Evolutionary conservation across 768 basidiomycete genomes (phyloP).

Genomic region (Leccinellum albellum): DNA sequence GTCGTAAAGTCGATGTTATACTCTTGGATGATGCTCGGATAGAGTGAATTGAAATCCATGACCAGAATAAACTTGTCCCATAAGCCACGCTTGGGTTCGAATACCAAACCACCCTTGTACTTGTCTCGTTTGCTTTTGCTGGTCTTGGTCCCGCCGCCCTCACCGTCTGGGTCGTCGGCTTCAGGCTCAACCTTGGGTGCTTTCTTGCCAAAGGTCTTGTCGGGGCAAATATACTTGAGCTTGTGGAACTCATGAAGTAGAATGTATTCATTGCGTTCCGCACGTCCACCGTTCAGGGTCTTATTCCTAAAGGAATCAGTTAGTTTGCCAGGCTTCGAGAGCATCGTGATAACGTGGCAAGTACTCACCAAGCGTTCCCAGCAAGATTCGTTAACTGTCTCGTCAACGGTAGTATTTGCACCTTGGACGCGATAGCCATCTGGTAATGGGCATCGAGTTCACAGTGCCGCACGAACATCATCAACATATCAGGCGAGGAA

Average conservation of each 20-base stretch:
- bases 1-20: constrained; percentile 99
- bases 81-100: constrained; percentile 91
- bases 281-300: constrained; percentile 94
- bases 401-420: constrained; percentile 90
- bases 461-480: constrained; percentile 90
- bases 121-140: constrained; percentile 81
- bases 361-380: constrained; percentile 87
- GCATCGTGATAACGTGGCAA: background rate
- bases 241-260: constrained; percentile 96
- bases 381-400: constrained; percentile 93
- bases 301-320: constrained; percentile 67
- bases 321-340: background rate
- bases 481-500: constrained; percentile 66
- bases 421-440: constrained; percentile 93
- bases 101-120: constrained; percentile 97
- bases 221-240: constrained; percentile 93
- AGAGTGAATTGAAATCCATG: constrained; percentile 99
- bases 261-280: constrained; percentile 99
- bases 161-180: constrained; percentile 54
- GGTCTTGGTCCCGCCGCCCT: constrained; percentile 40
- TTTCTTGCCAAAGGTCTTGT: constrained; percentile 87
- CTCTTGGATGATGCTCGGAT: constrained; percentile 99
- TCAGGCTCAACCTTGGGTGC: constrained; percentile 45
- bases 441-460: constrained; percentile 95
- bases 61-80: constrained; percentile 98